Conservation (phyloP, 2,329 filamentous ascomycete genomes). For the Colletotrichum paranaense region DNA sequence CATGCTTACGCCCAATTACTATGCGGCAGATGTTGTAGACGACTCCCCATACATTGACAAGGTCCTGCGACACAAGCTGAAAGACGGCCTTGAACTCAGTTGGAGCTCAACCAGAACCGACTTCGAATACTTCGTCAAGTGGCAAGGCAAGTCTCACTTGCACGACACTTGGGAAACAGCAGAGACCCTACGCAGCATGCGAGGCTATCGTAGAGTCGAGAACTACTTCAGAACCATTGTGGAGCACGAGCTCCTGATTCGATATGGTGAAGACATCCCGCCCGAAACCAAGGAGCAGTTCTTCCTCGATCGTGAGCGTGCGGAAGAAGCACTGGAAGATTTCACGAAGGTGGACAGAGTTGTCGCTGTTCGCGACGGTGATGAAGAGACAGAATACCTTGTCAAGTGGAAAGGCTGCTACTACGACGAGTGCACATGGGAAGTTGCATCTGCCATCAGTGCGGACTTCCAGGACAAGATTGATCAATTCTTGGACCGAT, state of each 20-base stretch:
- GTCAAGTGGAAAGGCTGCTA: constrained; percentile 97
- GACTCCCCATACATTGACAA: constrained; percentile 89
- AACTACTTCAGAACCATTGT: constrained; percentile 93
- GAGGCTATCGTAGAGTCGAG: constrained; percentile 88
- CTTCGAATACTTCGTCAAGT: constrained; percentile 95
- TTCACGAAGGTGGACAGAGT: constrained; percentile 94
- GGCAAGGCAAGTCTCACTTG: constrained; percentile 94
- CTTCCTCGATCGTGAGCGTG: constrained; percentile 92
- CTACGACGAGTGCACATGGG: constrained; percentile 97
- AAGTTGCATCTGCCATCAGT: constrained; percentile 79
- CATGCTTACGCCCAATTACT: constrained; percentile 72
- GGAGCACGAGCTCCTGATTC: constrained; percentile 81
- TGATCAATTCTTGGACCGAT: constrained; percentile 88
- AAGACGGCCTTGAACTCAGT: constrained; percentile 71
- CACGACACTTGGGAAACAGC: constrained; percentile 96
- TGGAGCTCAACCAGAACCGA: constrained; percentile 74
- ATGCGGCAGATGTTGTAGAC: constrained; percentile 76
- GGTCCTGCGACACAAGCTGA: constrained; percentile 86
- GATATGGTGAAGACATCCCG: constrained; percentile 79
- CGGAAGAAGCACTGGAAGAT: constrained; percentile 88
- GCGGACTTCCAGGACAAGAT: constrained; percentile 88
- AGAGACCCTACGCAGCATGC: constrained; percentile 78
- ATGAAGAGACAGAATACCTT: constrained; percentile 86
- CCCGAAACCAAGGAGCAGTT: constrained; percentile 93
- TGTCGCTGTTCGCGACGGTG: constrained; percentile 83